phyloP scores from a whole-genome alignment of 352 stramenopile species.

The Globisporangium radiosum region DNA sequence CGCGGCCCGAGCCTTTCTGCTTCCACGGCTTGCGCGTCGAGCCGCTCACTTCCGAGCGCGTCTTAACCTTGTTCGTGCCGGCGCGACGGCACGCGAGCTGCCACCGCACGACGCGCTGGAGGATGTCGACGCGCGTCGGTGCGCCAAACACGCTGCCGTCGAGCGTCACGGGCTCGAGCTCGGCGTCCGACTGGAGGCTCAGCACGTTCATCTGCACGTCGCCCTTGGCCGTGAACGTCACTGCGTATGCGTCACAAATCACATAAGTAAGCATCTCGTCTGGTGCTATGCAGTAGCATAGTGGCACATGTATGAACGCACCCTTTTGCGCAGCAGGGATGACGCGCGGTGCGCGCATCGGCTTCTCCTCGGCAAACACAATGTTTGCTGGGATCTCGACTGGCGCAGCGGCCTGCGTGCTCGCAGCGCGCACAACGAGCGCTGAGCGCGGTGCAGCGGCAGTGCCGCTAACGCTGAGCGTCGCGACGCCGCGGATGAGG shows the following conservation, averaged over 20 bases:
- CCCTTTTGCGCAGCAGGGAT: conserved; percentile 51
- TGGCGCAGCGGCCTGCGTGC: conserved; percentile 26
- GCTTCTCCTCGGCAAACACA: conserved; percentile 68
- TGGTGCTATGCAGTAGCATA: too few species aligned
- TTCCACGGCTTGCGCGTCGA: conserved; percentile 86
- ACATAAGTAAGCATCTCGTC: not conserved
- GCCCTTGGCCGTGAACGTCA: conserved; percentile 43
- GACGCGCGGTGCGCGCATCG: conserved; percentile 51
- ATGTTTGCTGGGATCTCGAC: conserved; percentile 51
- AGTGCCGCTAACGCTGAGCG: conserved; percentile 30
- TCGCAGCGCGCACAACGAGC: conserved; percentile 25
- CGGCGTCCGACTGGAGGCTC: conserved; percentile 35
- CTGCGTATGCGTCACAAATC: conserved; percentile 4
- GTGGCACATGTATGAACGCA: conserved; percentile 3
- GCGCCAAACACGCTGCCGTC: conserved; percentile 70
- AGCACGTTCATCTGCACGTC: conserved; percentile 67
- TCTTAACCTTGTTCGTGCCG: conserved; percentile 88
- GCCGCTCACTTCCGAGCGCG: conserved; percentile 78
- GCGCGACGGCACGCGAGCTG: conserved; percentile 77
- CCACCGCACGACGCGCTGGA: conserved; percentile 86
- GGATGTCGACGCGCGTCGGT: conserved; percentile 74
- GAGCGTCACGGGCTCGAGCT: conserved; percentile 49
- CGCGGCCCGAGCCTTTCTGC: conserved; percentile 83
- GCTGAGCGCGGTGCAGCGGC: conserved; percentile 24
- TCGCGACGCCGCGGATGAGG: conserved; percentile 47